phyloP scores from a whole-genome alignment of 495 filamentous ascomycete species.

The Poronia punctata region DNA sequence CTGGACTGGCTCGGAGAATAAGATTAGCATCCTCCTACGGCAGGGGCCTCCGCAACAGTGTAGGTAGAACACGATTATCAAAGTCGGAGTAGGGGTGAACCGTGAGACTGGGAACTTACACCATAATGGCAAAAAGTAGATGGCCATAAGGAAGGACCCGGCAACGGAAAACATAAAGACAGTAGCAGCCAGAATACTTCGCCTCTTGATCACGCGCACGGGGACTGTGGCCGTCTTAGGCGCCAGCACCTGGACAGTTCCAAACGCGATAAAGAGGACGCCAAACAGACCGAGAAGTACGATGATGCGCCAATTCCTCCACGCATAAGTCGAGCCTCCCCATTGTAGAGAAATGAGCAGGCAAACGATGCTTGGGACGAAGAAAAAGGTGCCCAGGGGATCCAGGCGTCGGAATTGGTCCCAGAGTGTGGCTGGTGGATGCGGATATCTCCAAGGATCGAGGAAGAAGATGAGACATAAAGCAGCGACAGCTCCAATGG shows the following conservation, averaged over 20 bases:
- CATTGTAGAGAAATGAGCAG: slow-evolving; percentile 78
- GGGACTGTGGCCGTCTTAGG: slow-evolving; percentile 74
- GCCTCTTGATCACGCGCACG: slow-evolving; percentile 61
- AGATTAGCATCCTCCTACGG: slow-evolving; percentile 39
- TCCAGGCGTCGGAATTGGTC: slow-evolving; percentile 54
- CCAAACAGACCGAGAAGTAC: slow-evolving; percentile 60
- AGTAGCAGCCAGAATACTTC: slow-evolving; percentile 58
- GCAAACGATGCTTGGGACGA: slow-evolving; percentile 65
- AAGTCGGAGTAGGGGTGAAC: not conserved
- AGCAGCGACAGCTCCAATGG: slow-evolving; percentile 47
- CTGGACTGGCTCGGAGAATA: slow-evolving; percentile 64
- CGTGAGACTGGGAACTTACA: slow-evolving; percentile 53
- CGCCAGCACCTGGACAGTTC: slow-evolving; percentile 56
- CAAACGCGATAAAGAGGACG: slow-evolving; percentile 55
- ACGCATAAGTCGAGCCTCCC: slow-evolving; percentile 68
- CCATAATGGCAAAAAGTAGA: slow-evolving; percentile 67
- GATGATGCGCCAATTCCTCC: slow-evolving; percentile 61
- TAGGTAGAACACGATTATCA: too few relatives aligned
- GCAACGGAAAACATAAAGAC: slow-evolving; percentile 55
- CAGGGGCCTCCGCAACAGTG: too few relatives aligned
- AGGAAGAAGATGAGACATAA: slow-evolving; percentile 44
- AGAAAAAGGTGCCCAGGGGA: slow-evolving; percentile 59
- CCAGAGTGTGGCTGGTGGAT: slow-evolving; percentile 27
- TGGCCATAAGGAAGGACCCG: slow-evolving; percentile 60
- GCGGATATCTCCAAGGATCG: slow-evolving; percentile 29